Evolutionary conservation across 1,139 yeast genomes (phyloP), one percentile per base, ranked within the genome.

Genomic region (Debaryomyces coudertii): DNA sequence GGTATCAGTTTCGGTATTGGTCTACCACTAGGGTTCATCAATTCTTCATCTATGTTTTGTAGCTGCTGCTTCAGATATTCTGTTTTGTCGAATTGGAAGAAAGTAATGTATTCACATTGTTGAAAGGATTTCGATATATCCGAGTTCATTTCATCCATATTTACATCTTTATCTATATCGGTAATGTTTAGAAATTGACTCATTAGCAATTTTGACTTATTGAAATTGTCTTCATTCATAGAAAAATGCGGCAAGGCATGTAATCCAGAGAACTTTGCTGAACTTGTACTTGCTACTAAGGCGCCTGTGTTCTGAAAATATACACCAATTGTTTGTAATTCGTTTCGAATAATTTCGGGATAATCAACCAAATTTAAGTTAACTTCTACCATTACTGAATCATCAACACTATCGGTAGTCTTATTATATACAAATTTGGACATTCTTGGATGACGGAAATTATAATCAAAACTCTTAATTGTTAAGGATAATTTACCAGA

Each of bases 221-320:
- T 71, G 56, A 76, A 86, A 34, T 72, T 68, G 1, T 59, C 58
- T 16, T 74, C 74, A 30, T 69, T 65, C 48, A 82, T 60, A 0
- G 77, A 63, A 42, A 85, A 66, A 53, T 83, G 88, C 1, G 90
- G 87, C 23, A 85, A 58, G 0, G 77, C 81, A 55, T 76, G 76
- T 6, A 72, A 54, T 3, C 95, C 92, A 39, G 79, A 74, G 59
- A 87, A 90, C 62, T 90, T 90, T 7, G 87, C 89, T 20, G 95
- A 81, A 40, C 78, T 72, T 0, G 96, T 79, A 14, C 80, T 61
- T 1, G 86, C 73, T 7, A 90, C 67, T 12, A 90, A 60, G 46
- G 89, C 76, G 0, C 97, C 97, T 0, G 83, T 69, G 7, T 78
- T 73, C 50, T 83, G 83, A 57, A 85, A 85, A 61, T 90, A 90